phyloP scores from a whole-genome alignment of 2,329 filamentous ascomycete genomes.

The Calonectria leucothoes region DNA sequence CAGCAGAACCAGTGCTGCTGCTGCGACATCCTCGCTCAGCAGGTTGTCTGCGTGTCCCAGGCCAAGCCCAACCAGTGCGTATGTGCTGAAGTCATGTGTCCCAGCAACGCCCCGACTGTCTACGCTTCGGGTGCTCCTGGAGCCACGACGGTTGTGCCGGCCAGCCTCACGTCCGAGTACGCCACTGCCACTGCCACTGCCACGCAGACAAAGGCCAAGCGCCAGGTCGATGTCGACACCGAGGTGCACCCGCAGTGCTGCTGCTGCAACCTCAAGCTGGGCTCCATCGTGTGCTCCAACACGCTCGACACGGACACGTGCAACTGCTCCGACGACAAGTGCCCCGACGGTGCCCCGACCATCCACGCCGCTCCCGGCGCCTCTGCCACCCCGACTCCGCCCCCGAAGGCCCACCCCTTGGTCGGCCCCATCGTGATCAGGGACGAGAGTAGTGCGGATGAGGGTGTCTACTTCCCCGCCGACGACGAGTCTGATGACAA shows the following conservation, averaged over 20 bases:
- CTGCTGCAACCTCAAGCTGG: constrained; percentile 33
- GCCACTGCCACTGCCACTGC: not conserved
- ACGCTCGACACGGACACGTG: not conserved
- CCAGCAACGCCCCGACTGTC: not conserved
- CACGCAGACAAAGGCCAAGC: not conserved
- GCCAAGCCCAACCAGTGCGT: constrained; percentile 25
- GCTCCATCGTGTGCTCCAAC: constrained; percentile 32
- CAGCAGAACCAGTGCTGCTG: constrained; percentile 30
- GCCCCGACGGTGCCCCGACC: not conserved
- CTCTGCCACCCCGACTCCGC: not conserved
- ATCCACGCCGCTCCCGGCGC: not conserved
- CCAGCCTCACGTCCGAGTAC: not conserved
- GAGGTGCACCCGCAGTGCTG: constrained; percentile 29
- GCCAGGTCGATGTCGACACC: not conserved
- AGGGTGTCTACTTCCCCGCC: not conserved
- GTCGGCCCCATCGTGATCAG: not conserved
- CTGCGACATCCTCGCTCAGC: constrained; percentile 18
- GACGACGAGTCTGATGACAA: not conserved
- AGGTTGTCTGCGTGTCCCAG: constrained; percentile 25
- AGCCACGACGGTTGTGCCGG: not conserved
- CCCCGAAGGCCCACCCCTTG: not conserved
- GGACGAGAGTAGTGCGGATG: not conserved
- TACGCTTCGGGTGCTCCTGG: not conserved
- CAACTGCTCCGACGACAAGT: not conserved
- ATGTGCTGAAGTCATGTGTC: constrained; percentile 22